These are phyloP conservation scores for Vaccinium macrocarpon DNA, from an alignment of 148 eudicot species.

Conservation along the genomic window DNA sequence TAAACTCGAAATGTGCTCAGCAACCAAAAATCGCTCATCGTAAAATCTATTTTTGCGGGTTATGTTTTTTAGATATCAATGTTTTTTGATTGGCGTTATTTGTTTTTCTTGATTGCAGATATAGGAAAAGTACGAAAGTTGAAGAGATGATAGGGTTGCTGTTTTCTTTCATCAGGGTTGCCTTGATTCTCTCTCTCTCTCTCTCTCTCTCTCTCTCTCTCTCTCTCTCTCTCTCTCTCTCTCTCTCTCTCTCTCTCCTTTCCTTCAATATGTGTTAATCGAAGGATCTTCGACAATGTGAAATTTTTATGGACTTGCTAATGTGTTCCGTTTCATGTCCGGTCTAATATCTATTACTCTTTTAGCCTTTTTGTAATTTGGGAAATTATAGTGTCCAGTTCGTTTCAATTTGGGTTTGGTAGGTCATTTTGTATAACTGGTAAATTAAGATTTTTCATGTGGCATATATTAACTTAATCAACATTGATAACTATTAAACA, in stretches of 20 bases:
- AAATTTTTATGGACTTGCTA: constrained; percentile 4
- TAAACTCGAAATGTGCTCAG: no score
- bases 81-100: neutral
- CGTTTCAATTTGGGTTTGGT: no score
- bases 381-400: no score
- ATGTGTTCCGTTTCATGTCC: neutral
- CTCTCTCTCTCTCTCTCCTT: neutral
- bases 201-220: constrained; percentile 6
- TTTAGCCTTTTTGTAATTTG: neutral
- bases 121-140: neutral
- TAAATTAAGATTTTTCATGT: no score
- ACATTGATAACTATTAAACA: no score
- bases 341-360: neutral
- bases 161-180: neutral
- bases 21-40: neutral
- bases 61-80: neutral
- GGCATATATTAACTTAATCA: no score
- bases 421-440: no score
- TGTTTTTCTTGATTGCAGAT: neutral
- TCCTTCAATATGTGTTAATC: neutral
- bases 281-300: neutral
- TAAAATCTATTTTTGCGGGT: neutral
- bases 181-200: neutral
- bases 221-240: neutral
- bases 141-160: constrained; percentile 15